Evolutionary conservation across 768 basidiomycete species (phyloP).

Genomic region (Trametes villosa): DNA sequence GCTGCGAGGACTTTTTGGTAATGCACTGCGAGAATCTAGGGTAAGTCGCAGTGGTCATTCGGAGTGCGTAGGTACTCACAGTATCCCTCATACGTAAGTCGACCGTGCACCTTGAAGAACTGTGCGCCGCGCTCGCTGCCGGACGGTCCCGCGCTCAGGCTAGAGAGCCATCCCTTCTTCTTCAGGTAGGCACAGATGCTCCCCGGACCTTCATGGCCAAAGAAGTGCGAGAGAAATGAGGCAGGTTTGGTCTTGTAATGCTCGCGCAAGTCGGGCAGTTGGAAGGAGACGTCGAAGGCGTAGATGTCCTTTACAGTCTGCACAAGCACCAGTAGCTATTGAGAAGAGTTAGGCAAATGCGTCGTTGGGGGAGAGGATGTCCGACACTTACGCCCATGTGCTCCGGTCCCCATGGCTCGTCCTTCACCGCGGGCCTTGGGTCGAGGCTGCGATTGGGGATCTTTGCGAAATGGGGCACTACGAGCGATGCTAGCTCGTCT

Average conservation of each 20-base stretch:
- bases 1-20: slow-evolving; percentile 47
- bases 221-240: slow-evolving; percentile 48
- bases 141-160: slow-evolving; percentile 38
- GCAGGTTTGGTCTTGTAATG: slow-evolving; percentile 46
- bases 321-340: slow-evolving; percentile 44
- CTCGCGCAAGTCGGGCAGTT: slow-evolving; percentile 40
- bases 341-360: slow-evolving; percentile 13
- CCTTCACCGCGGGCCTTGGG: slow-evolving; percentile 29
- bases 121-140: slow-evolving; percentile 39
- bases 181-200: slow-evolving; percentile 55
- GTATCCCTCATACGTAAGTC: slow-evolving; percentile 54
- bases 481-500: slow-evolving; percentile 38
- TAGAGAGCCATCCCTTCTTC: slow-evolving; percentile 47
- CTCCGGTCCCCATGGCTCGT: slow-evolving; percentile 25
- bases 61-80: slow-evolving; percentile 35
- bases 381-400: slow-evolving; percentile 24
- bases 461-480: slow-evolving; percentile 38
- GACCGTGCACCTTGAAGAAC: slow-evolving; percentile 48
- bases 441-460: slow-evolving; percentile 34
- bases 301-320: slow-evolving; percentile 51
- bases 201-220: slow-evolving; percentile 57
- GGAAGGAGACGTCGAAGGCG: slow-evolving; percentile 44
- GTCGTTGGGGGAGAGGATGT: background rate
- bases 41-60: background rate
- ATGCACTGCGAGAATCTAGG: slow-evolving; percentile 32